Percentiles rank a stretch among this genome's conserved stretches.
These are phyloP conservation scores for Rhizopus delemar DNA, from an alignment of 371 early-diverging fungal species.

Conservation along the genomic window DNA sequence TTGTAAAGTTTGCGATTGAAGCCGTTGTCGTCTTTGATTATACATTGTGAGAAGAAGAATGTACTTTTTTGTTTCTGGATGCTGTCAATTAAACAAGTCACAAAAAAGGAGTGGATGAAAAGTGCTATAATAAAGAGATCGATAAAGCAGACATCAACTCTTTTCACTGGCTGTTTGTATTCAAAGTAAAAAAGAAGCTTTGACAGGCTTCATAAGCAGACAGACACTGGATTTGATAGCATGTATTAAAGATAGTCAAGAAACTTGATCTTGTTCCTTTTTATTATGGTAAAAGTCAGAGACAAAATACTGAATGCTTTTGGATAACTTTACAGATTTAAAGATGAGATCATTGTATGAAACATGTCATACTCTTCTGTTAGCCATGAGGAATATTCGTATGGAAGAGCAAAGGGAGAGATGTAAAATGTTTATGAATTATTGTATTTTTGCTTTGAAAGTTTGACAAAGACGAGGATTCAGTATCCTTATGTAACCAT, in stretches of 20 bases:
- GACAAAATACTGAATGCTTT: slow-evolving; percentile 56
- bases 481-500: slow-evolving; percentile 70
- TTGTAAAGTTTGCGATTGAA: neutral
- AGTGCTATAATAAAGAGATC: neutral
- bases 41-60: neutral
- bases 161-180: too few relatives aligned
- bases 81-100: neutral
- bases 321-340: slow-evolving; percentile 79
- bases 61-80: neutral
- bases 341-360: slow-evolving; percentile 63
- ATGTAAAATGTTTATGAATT: slow-evolving; percentile 88
- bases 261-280: too few relatives aligned
- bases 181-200: too few relatives aligned
- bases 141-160: too few relatives aligned
- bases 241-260: too few relatives aligned
- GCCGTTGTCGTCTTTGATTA: neutral
- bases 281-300: too few relatives aligned
- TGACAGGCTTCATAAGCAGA: too few relatives aligned
- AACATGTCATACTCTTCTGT: slow-evolving; percentile 78
- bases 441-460: slow-evolving; percentile 89
- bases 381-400: slow-evolving; percentile 89
- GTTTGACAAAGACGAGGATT: slow-evolving; percentile 72
- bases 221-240: too few relatives aligned
- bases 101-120: neutral
- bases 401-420: slow-evolving; percentile 92